A percentile compares a stretch with the other conserved stretches of the same genome.
Evolutionary conservation across 2,329 filamentous ascomycete genomes (phyloP).

Genomic region (Ophiostoma sp.): DNA sequence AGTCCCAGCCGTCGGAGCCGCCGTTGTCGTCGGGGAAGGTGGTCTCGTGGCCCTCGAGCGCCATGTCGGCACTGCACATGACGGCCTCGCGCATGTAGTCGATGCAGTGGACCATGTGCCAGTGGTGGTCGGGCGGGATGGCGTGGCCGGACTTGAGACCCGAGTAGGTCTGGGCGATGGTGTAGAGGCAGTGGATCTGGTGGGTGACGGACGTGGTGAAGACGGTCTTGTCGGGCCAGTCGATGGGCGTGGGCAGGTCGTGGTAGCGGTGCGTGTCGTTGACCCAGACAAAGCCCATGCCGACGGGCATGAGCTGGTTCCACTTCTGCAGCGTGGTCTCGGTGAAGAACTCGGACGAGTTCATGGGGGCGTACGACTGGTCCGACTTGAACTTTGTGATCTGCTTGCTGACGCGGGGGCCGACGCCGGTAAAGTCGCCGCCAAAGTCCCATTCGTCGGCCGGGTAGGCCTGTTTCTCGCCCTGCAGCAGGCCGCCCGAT

Average conservation of each 20-base stretch:
- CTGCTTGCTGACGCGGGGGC: constrained; percentile 34
- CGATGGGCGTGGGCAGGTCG: constrained; percentile 35
- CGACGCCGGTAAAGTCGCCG: constrained; percentile 37
- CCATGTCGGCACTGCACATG: constrained; percentile 44
- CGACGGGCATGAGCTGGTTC: constrained; percentile 37
- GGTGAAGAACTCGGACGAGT: constrained; percentile 37
- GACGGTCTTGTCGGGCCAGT: constrained; percentile 36
- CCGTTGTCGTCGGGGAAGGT: constrained; percentile 45
- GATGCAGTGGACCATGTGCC: constrained; percentile 48
- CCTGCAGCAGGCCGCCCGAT: constrained; percentile 22
- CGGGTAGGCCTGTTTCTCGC: constrained; percentile 14
- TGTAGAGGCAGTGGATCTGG: constrained; percentile 39
- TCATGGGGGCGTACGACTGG: constrained; percentile 35
- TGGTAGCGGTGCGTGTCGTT: constrained; percentile 37
- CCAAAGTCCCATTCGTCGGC: constrained; percentile 34
- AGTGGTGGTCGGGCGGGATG: constrained; percentile 42
- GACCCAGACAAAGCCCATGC: constrained; percentile 38
- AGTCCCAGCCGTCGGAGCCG: constrained; percentile 45
- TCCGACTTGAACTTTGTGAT: constrained; percentile 36
- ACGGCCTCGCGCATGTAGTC: constrained; percentile 45
- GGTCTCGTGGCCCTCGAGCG: constrained; percentile 43
- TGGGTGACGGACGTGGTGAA: constrained; percentile 38
- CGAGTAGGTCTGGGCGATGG: constrained; percentile 43
- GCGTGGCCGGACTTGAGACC: constrained; percentile 38
- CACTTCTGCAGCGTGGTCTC: constrained; percentile 35